Conservation (phyloP, 2,329 filamentous ascomycete genomes). For the Periglandula ipomoeae region DNA sequence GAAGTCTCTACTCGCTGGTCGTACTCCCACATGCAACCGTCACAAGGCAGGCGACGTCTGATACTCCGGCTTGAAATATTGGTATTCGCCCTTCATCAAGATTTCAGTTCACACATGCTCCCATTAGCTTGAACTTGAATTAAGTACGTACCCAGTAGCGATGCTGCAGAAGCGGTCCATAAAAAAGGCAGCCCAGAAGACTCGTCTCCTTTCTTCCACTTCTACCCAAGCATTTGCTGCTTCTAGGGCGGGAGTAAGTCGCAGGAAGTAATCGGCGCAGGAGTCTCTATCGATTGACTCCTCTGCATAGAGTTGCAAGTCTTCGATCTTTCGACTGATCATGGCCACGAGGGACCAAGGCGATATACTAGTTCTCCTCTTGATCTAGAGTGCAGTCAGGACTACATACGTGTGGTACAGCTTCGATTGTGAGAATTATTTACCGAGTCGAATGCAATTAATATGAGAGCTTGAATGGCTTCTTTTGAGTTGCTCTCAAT, state of each 20-base stretch:
- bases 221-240: slow-evolving; percentile 24
- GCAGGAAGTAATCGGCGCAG: slow-evolving; percentile 26
- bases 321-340: slow-evolving; percentile 8
- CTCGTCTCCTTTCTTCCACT: slow-evolving; percentile 27
- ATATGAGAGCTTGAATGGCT: slow-evolving; percentile 7
- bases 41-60: slow-evolving; percentile 27
- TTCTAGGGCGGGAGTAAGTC: slow-evolving; percentile 1
- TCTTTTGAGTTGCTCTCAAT: slow-evolving; percentile 8
- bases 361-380: slow-evolving; percentile 5
- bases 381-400: no score
- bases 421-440: no score
- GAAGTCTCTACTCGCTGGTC: slow-evolving; percentile 27
- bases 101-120: no score
- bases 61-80: slow-evolving; percentile 10
- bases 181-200: slow-evolving; percentile 33
- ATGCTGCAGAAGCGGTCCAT: slow-evolving; percentile 32
- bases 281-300: slow-evolving; percentile 13
- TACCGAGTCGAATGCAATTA: slow-evolving; percentile 8
- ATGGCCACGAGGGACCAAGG: slow-evolving; percentile 8
- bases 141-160: slow-evolving; percentile 27
- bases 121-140: no score
- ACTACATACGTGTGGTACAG: no score
- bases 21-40: slow-evolving; percentile 28
- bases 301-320: slow-evolving; percentile 2
- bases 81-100: slow-evolving; percentile 16